A percentile compares a stretch with the other conserved stretches of the same genome.
phyloP scores from a whole-genome alignment of 1,139 yeast genomes.

The Candida anutae region DNA sequence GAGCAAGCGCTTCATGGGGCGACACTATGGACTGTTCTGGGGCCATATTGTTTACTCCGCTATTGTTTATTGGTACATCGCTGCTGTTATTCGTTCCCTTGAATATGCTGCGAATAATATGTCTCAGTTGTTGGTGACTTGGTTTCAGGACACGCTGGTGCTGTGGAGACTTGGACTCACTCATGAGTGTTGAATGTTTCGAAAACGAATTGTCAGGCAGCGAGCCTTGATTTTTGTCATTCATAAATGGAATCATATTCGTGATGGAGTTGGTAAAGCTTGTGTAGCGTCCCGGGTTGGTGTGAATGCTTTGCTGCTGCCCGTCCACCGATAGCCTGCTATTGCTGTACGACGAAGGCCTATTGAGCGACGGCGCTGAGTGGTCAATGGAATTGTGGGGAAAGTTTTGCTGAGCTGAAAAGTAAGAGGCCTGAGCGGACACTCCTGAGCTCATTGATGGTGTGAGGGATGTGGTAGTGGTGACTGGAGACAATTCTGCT shows the following conservation, averaged over 20 bases:
- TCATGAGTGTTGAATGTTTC: too few species aligned
- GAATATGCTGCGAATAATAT: slow-evolving; percentile 36
- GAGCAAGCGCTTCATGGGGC: slow-evolving; percentile 1
- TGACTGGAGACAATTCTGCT: slow-evolving; percentile 39
- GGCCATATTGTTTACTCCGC: slow-evolving; percentile 3
- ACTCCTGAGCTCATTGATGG: slow-evolving; percentile 36
- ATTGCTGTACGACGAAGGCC: slow-evolving; percentile 26
- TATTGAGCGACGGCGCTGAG: slow-evolving; percentile 19
- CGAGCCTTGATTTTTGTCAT: slow-evolving; percentile 25
- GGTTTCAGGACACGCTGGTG: slow-evolving; percentile 3
- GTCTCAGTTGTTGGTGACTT: slow-evolving; percentile 20
- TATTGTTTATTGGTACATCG: slow-evolving; percentile 4
- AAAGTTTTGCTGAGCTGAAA: slow-evolving; percentile 38
- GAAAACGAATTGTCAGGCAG: slow-evolving; percentile 13
- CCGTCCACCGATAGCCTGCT: slow-evolving; percentile 23
- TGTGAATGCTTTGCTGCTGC: slow-evolving; percentile 11
- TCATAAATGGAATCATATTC: slow-evolving; percentile 39
- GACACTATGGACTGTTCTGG: slow-evolving; percentile 2
- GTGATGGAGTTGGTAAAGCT: slow-evolving; percentile 34
- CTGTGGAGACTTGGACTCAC: slow-evolving; percentile 5
- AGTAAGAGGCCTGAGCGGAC: slow-evolving; percentile 39
- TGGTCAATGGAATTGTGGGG: slow-evolving; percentile 34
- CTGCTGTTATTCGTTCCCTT: slow-evolving; percentile 11
- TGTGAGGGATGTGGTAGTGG: slow-evolving; percentile 40
- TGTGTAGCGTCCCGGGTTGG: slow-evolving; percentile 20